Base-by-base conservation (phyloP, 768 basidiomycete species). In the Boletus sp. region DNA sequence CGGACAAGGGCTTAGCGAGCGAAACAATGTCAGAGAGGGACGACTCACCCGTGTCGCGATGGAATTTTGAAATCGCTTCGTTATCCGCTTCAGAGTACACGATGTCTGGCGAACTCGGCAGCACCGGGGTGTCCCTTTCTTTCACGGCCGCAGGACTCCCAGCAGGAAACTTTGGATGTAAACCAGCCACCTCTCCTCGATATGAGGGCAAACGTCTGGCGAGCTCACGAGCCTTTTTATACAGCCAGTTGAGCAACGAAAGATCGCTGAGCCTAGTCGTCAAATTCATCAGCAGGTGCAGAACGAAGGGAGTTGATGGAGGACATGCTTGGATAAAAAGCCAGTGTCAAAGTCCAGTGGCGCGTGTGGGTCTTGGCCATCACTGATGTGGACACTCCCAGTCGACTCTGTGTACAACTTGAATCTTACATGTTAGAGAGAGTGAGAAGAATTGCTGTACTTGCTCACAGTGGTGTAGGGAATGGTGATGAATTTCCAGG, bases 181-280 rank as follows among this genome's bases (percentile, higher is more conserved):
- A 7, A 9, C 42, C 6, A 12, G 46, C 12, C 15, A 52, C 45
- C 49, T 63, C 60, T 45, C 62, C 59, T 35, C 56, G 52, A 49
- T 55, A 63, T 4, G 47, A 56, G 12, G 69, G 61, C 78, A 84
- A 80, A n/a, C 84, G 79, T 24, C 85, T 79, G 4, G 74, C 75
- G 20, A 82, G 54, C 67, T 87, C 84, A 6, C 83, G 75, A 5
- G 65, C 55, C 51, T 75, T 77, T 60, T 86, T 87, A 66, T 84
- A 86, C 0, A 64, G 74, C 78, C 79, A 83, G 55, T 73, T 73
- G 51, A 84, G 62, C 18, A 78, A 66, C 1, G 63, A 74, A 9
- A 86, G 33, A 63, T 83, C 80, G 10, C 72, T 50, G 11, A 51
- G 24, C 37, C 61, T 62, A 32, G 7, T 12, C 36, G 10, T 48